A percentile compares a stretch with the other conserved stretches of the same genome.
These are phyloP conservation scores for Zygosaccharomyces pseudorouxii DNA, from an alignment of 805 yeast genomes.

Conservation along the genomic window DNA sequence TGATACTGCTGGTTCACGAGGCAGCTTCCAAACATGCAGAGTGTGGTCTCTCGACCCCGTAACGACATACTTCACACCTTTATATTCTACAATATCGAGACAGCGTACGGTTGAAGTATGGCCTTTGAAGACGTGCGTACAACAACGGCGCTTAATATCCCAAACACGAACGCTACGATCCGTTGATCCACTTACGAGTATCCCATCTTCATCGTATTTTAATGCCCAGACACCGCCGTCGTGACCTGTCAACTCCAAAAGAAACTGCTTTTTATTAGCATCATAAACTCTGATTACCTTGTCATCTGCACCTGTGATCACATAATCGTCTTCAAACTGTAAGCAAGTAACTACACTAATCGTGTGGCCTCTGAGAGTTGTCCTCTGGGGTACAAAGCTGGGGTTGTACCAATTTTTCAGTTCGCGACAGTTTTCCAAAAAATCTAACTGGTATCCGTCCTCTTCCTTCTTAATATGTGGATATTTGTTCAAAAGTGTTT, in stretches of 20 bases:
- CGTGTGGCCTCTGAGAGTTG: slow-evolving; percentile 66
- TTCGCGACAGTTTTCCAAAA: slow-evolving; percentile 50
- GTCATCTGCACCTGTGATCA: slow-evolving; percentile 92
- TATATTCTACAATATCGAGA: slow-evolving; percentile 70
- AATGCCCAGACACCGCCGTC: slow-evolving; percentile 99
- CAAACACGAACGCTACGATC: slow-evolving; percentile 92
- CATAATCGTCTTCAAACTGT: slow-evolving; percentile 85
- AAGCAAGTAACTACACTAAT: slow-evolving; percentile 88
- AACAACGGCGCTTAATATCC: slow-evolving; percentile 78
- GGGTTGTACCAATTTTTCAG: slow-evolving; percentile 79
- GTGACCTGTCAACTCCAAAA: slow-evolving; percentile 71
- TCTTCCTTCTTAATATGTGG: slow-evolving; percentile 28
- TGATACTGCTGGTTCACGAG: slow-evolving; percentile 37
- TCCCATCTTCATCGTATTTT: slow-evolving; percentile 70
- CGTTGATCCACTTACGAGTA: slow-evolving; percentile 85
- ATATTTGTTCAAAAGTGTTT: slow-evolving; percentile 24
- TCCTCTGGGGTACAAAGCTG: slow-evolving; percentile 58
- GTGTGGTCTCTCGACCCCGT: slow-evolving; percentile 88
- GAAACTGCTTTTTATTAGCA: slow-evolving; percentile 62
- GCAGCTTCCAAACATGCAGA: slow-evolving; percentile 79
- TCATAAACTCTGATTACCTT: slow-evolving; percentile 75
- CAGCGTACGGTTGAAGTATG: slow-evolving; percentile 93
- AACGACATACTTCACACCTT: slow-evolving; percentile 64
- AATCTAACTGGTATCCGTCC: slow-evolving; percentile 40
- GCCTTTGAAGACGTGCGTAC: slow-evolving; percentile 88